phyloP scores from a whole-genome alignment of 2,329 filamentous ascomycete genomes.

The Colletotrichum destructivum region DNA sequence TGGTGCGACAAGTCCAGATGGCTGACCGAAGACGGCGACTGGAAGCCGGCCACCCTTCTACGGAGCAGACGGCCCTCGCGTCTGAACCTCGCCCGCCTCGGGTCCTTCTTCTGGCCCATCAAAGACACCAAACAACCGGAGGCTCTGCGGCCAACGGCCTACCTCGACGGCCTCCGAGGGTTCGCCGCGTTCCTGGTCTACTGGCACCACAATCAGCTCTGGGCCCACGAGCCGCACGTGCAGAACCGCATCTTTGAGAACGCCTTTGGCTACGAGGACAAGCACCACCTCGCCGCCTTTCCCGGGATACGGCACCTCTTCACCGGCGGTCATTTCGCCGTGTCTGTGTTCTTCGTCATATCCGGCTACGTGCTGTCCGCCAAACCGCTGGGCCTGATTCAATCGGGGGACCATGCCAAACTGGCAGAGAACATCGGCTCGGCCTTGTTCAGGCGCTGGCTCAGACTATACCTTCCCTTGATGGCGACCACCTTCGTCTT shows the following conservation, averaged over 20 bases:
- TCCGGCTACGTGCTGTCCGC: conserved; percentile 70
- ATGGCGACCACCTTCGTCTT: conserved; percentile 69
- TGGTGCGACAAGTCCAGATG: conserved; percentile 45
- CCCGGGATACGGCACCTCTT: conserved; percentile 74
- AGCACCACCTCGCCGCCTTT: conserved; percentile 65
- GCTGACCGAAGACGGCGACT: conserved; percentile 44
- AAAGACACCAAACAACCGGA: conserved; percentile 39
- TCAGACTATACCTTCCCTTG: conserved; percentile 66
- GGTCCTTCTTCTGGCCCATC: conserved; percentile 38
- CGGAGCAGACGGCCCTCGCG: conserved; percentile 36
- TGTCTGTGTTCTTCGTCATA: conserved; percentile 70
- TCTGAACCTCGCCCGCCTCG: conserved; percentile 6
- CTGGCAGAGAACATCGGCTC: conserved; percentile 62
- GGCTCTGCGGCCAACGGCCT: conserved; percentile 58
- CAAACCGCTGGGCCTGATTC: conserved; percentile 64
- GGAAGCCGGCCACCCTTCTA: conserved; percentile 48
- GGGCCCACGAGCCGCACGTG: conserved; percentile 53
- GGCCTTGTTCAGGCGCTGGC: conserved; percentile 64
- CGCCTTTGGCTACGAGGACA: conserved; percentile 64
- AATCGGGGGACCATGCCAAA: conserved; percentile 57
- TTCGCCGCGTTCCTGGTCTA: conserved; percentile 64
- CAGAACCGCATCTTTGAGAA: conserved; percentile 53
- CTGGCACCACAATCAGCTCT: conserved; percentile 62
- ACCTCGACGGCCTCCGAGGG: conserved; percentile 65
- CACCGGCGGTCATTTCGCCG: conserved; percentile 71